Evolutionary conservation across 176 grass and related monocot genomes (phyloP).

Genomic region (Triticum turgidum): DNA sequence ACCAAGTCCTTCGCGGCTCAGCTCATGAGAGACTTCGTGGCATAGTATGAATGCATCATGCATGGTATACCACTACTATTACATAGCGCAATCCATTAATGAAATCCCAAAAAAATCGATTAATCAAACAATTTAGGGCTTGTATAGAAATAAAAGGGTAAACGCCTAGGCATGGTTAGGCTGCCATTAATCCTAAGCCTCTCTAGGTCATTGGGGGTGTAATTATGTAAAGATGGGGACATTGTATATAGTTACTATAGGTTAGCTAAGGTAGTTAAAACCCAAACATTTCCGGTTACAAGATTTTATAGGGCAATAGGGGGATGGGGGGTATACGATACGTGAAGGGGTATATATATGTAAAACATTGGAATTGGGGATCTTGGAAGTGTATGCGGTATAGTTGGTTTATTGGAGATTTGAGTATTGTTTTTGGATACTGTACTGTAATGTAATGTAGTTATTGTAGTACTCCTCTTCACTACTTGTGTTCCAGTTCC

Average conservation of each 20-base stretch:
- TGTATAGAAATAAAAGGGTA: conserved; percentile 59
- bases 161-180: conserved; percentile 32
- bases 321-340: conserved; percentile 35
- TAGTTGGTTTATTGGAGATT: conserved; percentile 28
- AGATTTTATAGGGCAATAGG: conserved; percentile 44
- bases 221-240: conserved; percentile 54
- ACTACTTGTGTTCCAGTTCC: background rate
- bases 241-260: conserved; percentile 47
- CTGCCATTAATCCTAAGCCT: conserved; percentile 16
- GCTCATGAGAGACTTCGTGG: conserved; percentile 83
- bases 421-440: conserved; percentile 35
- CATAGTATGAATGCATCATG: conserved; percentile 19
- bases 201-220: conserved; percentile 43
- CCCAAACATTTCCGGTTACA: conserved; percentile 46
- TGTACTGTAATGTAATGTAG: conserved; percentile 5
- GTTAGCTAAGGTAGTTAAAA: conserved; percentile 38
- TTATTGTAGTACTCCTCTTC: background rate
- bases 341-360: conserved; percentile 43
- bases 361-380: conserved; percentile 12
- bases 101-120: background rate
- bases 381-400: conserved; percentile 23
- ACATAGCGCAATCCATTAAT: conserved; percentile 20
- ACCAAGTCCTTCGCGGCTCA: conserved; percentile 81
- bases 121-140: conserved; percentile 54
- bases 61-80: background rate